Evolutionary conservation across 129 eudicot species (phyloP), one percentile per base, ranked within the genome.

Genomic region (Silybum marianum): DNA sequence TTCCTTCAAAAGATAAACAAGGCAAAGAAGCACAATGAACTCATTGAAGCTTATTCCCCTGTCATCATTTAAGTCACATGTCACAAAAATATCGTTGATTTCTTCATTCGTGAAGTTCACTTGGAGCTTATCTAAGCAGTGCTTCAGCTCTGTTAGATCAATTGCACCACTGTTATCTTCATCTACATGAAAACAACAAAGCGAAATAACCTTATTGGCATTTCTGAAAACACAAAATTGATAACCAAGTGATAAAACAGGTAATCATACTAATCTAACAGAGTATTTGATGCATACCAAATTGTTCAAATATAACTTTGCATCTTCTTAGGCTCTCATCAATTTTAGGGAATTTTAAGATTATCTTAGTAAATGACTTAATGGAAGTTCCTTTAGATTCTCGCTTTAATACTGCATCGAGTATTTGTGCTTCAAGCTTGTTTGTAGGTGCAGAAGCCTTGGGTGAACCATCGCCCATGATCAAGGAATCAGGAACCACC

Each of bases 11-110:
- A 95, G 93, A 85, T 95, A 91, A 62, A 95, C 95, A 77, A 93
- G 93, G 83, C 99, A 95, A 63, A 92, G 91, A 82, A 92, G 99
- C 71, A 95, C 99, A 66, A 95, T 88, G 86, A 92, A 95, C 66
- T 95, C 99, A 74, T 87, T 92, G 86, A 92, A 95, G 46, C 91
- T 80, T 62, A 95, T 92, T 23, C 93, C 92, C 97, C 72, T 89
- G 48, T 88, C 91, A 11, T 88, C 94, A 40, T 91, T 89, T 44
- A 95, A 89, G 78, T 90, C 97, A 38, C 99, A 95, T 0, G 97
- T 86, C 73, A 81, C 71, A 73, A 95, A 95, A 3, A 95, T 85
- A 72, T 90, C 99, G 21, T 69, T 69, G 73, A 93, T 88, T 77
- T 95, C 99, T 72, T 95, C 99, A 3, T 90, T 93, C 0, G 88